Evolutionary conservation across 768 basidiomycete species (phyloP), one percentile per base, ranked within the genome.

Genomic region (Fibroporia radiculosa): DNA sequence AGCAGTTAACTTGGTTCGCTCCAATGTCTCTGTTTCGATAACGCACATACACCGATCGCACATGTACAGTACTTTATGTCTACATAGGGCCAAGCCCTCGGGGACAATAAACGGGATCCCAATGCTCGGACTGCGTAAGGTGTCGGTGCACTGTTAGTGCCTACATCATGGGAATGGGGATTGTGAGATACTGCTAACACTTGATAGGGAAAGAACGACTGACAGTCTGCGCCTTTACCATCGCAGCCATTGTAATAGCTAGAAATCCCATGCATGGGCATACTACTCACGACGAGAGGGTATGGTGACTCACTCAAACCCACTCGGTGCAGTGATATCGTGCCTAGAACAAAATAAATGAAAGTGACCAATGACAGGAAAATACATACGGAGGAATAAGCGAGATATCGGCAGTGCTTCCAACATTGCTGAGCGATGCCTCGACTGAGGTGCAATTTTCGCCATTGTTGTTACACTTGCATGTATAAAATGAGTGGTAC

Each of bases 211-310:
- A n/a, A n/a, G n/a, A n/a, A n/a, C n/a, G n/a, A 19, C 70, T 33
- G 43, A 72, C 73, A 75, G 22, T 56, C 60, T n/a, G 65, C 56
- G 1, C 73, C 68, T 5, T 47, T 16, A 19, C 70, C 71, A 42
- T 69, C 59, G 26, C 74, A 75, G 18, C 66, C 70, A 40, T 57
- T 48, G 16, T 61, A 64, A 53, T 63, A 75, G 25, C 71, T 73
- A 19, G 16, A 23, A 10, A 3, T 23, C 41, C 14, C 7, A 11
- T 28, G 14, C n/a, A 44, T 11, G 11, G 18, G 19, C 11, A 19
- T 12, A 39, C 20, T 22, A 39, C 8, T 22, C 22, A 23, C 7
- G 19, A 19, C 7, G 4, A 40, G 32, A 13, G 5, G n/a, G n/a
- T n/a, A n/a, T n/a, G n/a, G n/a, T 7, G 13, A 16, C 38, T 52